Percentiles rank a stretch among this genome's conserved stretches.
phyloP scores from a whole-genome alignment of 257 asterid genomes.

The Ophiorrhiza pumila region DNA sequence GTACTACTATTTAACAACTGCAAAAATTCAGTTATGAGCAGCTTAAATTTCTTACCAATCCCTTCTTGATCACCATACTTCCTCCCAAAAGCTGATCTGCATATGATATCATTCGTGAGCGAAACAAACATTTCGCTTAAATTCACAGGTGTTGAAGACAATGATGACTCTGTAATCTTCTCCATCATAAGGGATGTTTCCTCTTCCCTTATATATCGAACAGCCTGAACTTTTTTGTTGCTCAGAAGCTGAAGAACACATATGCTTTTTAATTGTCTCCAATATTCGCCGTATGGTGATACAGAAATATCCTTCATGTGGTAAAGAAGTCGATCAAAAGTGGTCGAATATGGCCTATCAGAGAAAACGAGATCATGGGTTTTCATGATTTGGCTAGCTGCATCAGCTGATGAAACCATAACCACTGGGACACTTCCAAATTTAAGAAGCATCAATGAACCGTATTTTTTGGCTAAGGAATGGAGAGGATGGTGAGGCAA shows the following conservation, averaged over 20 bases:
- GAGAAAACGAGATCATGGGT: conserved; percentile 45
- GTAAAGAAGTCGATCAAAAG: conserved; percentile 22
- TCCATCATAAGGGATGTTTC: no score
- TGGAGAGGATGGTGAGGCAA: no score
- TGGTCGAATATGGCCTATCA: conserved; percentile 24
- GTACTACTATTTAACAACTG: conserved; percentile 19
- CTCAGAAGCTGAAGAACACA: conserved; percentile 36
- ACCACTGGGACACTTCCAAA: conserved; percentile 42
- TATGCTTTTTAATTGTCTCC: conserved; percentile 35
- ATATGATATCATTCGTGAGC: conserved; percentile 18
- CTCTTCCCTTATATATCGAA: conserved; percentile 24
- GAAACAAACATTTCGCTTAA: conserved; percentile 23
- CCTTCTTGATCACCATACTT: conserved; percentile 25
- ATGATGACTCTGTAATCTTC: conserved; percentile 9
- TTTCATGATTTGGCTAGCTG: conserved; percentile 50
- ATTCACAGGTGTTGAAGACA: conserved; percentile 7
- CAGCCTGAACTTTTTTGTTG: conserved; percentile 30
- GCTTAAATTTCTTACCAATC: conserved; percentile 16
- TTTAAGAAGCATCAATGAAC: conserved; percentile 50
- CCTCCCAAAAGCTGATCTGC: conserved; percentile 30
- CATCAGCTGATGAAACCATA: conserved; percentile 44
- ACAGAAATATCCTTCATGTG: conserved; percentile 21
- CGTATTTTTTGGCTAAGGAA: conserved; percentile 30
- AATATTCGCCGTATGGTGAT: conserved; percentile 35
- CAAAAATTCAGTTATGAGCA: conserved; percentile 20